Base-by-base conservation (phyloP, 2,329 filamentous ascomycete species). In the Metarhizium robertsii region DNA sequence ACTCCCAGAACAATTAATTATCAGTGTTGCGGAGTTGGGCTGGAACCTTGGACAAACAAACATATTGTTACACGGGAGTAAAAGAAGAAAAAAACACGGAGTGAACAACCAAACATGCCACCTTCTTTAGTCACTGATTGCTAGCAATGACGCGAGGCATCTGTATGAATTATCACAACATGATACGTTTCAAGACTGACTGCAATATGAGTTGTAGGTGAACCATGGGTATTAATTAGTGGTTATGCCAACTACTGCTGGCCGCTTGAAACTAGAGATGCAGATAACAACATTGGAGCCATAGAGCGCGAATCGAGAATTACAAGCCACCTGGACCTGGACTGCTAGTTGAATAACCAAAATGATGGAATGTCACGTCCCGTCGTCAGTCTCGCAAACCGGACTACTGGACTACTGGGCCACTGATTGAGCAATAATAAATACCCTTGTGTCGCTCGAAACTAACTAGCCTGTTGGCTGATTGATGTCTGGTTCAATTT, bases 111-210 rank as follows among this genome's bases (percentile, higher is more conserved):
- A 43, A 16, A 45, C 5, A 32, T 53, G 30, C 36, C 10, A 53
- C 45, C 46, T 30, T 50, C 13, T 53, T 45, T 49, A 53, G 47
- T 56, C 34, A 34, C 38, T 16, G 25, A 30, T 30, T 48, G 45
- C 13, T 56, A 45, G 38, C 4, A 42, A 45, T 49, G 50, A 34
- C 29, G 36, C 29, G 45, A 52, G 50, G 45, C 51, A 56, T 52
- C 50, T 56, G 46, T 47, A 56, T 55, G 43, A 52, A 52, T n/a
- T 52, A 55, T 36, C 49, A 43, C 18, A 16, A 49, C 43, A 55
- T 38, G 20, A 29, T 34, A 42, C 36, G 36, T 42, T n/a, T 7
- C 6, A 29, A 52, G 47, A 49, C 29, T 49, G 47, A 11, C 47
- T 6, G 47, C 36, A 20, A 42, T 16, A 30, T 45, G 42, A 45